Base-by-base conservation (phyloP, 2,329 filamentous ascomycete species). In the Bipolaris oryzae region DNA sequence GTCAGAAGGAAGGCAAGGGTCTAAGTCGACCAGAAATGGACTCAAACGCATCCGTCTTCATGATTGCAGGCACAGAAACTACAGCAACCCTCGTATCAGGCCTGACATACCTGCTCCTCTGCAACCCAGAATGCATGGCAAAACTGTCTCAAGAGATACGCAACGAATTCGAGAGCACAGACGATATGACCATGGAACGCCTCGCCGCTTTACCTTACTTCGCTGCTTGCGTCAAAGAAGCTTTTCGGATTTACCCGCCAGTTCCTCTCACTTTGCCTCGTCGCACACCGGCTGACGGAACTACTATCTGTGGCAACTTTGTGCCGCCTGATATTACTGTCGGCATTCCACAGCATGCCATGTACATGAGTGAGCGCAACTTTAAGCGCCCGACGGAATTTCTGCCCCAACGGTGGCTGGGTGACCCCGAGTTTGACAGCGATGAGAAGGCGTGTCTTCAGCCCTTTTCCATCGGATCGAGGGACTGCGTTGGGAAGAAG, bases 11-110 rank as follows among this genome's bases (percentile, higher is more conserved):
- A 28, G 71, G 68, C 3, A 65, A 66, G 28, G 69, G 66, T 0
- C 42, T 76, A 23, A 57, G 58, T 3, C 49, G 63, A 21, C 54
- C 42, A 1, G 76, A 82, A 44, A 78, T 81, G 67, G 69, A 78
- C 18, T 55, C 71, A 0, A 79, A 78, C 48, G 64, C 73, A 0
- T 57, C 61, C 2, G 25, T 77, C 0, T 70, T 81, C 34, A 79
- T 81, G 61, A 50, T 77, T 6, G 80, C 78, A 1, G 80, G 79
- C 1, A 77, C 75, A 18, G 79, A 82, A 52, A 81, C 80, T 0
- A 78, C 78, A 0, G 79, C 79, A 0, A 79, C 75, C 0, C 48
- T 77, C 7, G 63, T 81, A 1, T 73, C 70, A 7, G 79, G 77
- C 4, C 46, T 75, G 7, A 77, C 74, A 0, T 80, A 67, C 51